A percentile compares a stretch with the other conserved stretches of the same genome.
phyloP scores from a whole-genome alignment of 2,329 filamentous ascomycete species.

The Keithomyces neogunnii region DNA sequence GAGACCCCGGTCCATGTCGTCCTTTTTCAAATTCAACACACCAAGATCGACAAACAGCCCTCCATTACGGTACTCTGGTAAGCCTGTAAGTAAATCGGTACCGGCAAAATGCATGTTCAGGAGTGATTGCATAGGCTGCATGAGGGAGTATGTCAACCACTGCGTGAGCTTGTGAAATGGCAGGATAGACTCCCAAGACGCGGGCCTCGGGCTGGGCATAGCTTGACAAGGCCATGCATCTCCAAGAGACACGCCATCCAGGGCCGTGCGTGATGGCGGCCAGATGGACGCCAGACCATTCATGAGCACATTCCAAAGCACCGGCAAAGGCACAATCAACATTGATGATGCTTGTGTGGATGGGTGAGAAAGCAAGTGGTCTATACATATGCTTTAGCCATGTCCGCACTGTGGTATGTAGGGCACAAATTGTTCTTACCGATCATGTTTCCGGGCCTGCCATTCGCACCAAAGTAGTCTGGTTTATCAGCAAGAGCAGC shows the following conservation, averaged over 20 bases:
- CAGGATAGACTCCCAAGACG: constrained; percentile 67
- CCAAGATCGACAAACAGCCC: constrained; percentile 81
- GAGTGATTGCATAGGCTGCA: constrained; percentile 80
- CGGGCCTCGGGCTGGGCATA: constrained; percentile 55
- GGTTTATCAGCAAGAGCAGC: constrained; percentile 66
- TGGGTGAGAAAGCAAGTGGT: constrained; percentile 87
- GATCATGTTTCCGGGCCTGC: constrained; percentile 87
- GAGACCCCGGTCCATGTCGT: constrained; percentile 63
- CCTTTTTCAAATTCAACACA: constrained; percentile 64
- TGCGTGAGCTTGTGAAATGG: constrained; percentile 93
- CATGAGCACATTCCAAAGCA: constrained; percentile 87
- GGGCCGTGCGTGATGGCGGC: constrained; percentile 76
- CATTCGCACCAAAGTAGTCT: constrained; percentile 76
- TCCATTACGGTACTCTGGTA: constrained; percentile 89
- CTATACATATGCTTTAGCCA: constrained; percentile 32
- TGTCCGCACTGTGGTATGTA: neutral
- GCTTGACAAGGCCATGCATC: constrained; percentile 89
- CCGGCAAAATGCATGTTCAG: constrained; percentile 76
- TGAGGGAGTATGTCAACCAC: constrained; percentile 90
- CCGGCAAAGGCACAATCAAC: constrained; percentile 77
- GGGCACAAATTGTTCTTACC: constrained; percentile 41
- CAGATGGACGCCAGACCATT: constrained; percentile 80
- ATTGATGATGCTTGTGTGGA: constrained; percentile 83
- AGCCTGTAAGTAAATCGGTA: constrained; percentile 71
- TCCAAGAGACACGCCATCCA: constrained; percentile 80